These are phyloP conservation scores for Debaryomycetaceae sp. DNA, from an alignment of 1,139 yeast genomes.

Conservation along the genomic window DNA sequence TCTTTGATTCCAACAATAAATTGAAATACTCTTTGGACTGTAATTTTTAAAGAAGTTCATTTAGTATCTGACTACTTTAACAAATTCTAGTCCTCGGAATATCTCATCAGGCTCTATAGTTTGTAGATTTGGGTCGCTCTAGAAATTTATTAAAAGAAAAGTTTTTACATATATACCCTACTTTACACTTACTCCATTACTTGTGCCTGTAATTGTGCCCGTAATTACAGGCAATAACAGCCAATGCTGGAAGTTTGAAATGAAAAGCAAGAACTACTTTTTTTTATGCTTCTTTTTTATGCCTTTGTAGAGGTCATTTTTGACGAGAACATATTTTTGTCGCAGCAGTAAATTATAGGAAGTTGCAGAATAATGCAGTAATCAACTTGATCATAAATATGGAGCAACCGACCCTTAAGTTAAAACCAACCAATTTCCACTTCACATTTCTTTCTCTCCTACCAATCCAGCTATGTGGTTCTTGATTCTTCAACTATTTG, in stretches of 20 bases:
- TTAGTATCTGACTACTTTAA: not conserved
- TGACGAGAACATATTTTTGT: too few relatives aligned
- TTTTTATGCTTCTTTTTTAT: not conserved
- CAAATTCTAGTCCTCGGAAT: not conserved
- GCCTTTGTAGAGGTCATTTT: not conserved
- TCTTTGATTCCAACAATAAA: constrained; percentile 55
- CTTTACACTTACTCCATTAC: not conserved
- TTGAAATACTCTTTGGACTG: constrained; percentile 62
- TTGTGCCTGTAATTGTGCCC: not conserved
- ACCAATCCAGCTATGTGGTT: not conserved
- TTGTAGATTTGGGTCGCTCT: not conserved
- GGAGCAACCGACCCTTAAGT: not conserved
- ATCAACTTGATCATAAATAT: not conserved
- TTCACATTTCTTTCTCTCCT: too few relatives aligned
- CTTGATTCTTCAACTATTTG: not conserved
- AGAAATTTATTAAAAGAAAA: not conserved
- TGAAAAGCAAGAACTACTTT: too few relatives aligned
- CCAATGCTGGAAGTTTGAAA: not conserved
- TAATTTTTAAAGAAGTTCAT: constrained; percentile 29
- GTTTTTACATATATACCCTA: not conserved
- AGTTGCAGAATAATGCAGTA: not conserved
- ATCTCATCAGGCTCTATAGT: not conserved
- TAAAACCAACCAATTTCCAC: too few relatives aligned
- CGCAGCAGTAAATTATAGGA: too few relatives aligned
- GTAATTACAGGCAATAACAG: not conserved